A percentile compares a stretch with the other conserved stretches of the same genome.
These are phyloP conservation scores for Psilocybe sp. DNA, from an alignment of 768 basidiomycete species.

Conservation along the genomic window DNA sequence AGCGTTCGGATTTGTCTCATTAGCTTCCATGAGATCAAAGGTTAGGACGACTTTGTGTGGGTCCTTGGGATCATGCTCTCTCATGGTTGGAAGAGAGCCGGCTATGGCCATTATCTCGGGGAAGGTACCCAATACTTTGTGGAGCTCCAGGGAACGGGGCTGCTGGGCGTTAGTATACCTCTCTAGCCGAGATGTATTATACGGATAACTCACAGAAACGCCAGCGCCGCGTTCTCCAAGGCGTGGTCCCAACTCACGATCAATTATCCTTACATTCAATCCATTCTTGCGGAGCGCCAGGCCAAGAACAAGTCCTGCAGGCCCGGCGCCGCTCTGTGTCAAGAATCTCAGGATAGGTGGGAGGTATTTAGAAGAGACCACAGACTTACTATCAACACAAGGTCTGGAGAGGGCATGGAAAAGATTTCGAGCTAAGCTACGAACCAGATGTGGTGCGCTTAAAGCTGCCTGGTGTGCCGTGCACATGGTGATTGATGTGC, in stretches of 20 bases:
- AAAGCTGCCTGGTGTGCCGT: no score
- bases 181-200: background rate
- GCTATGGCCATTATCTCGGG: constrained; percentile 30
- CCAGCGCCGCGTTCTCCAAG: constrained; percentile 34
- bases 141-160: constrained; percentile 36
- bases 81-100: constrained; percentile 16
- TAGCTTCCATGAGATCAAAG: constrained; percentile 20
- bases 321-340: constrained; percentile 40
- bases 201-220: constrained; percentile 23
- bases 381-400: no score
- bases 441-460: no score
- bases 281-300: constrained; percentile 37
- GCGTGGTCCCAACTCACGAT: constrained; percentile 31
- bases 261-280: constrained; percentile 46
- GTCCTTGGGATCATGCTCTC: constrained; percentile 29
- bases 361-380: no score
- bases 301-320: constrained; percentile 39
- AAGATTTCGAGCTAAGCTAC: no score
- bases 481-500: no score
- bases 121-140: constrained; percentile 34
- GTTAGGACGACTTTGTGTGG: constrained; percentile 20
- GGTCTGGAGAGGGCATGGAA: no score
- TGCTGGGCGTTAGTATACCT: constrained; percentile 8
- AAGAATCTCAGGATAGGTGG: no score
- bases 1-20: constrained; percentile 24